Evolutionary conservation across 768 basidiomycete species (phyloP).

Genomic region (Hygrophorus russula): DNA sequence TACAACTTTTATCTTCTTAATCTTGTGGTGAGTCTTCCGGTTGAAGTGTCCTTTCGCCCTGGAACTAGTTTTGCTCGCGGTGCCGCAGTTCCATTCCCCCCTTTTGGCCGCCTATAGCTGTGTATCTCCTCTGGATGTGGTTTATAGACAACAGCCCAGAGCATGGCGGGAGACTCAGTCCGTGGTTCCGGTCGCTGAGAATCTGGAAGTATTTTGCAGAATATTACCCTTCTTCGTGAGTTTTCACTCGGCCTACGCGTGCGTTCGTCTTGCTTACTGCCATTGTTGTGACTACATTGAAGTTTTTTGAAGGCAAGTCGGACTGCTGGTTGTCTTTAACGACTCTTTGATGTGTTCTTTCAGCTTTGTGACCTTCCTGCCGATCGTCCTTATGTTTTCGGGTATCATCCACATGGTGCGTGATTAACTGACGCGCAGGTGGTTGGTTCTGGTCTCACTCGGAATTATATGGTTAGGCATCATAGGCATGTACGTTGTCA

Average conservation of each 20-base stretch:
- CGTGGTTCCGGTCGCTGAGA: conserved; percentile 57
- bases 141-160: conserved; percentile 73
- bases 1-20: conserved; percentile 53
- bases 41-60: background rate
- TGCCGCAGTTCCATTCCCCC: conserved; percentile 1
- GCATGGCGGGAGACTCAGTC: conserved; percentile 54
- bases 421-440: background rate
- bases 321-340: conserved; percentile 7
- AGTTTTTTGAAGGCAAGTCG: conserved; percentile 41
- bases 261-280: conserved; percentile 16
- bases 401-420: conserved; percentile 93
- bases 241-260: conserved; percentile 10
- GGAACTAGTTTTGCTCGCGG: background rate
- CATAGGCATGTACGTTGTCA: conserved; percentile 79
- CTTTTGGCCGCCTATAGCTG: conserved; percentile 66
- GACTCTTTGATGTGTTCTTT: conserved; percentile 9
- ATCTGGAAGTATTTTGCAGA: conserved; percentile 91
- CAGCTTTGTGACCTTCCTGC: conserved; percentile 87
- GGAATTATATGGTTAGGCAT: conserved; percentile 46
- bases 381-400: conserved; percentile 91
- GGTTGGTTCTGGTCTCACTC: background rate
- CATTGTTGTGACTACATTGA: background rate
- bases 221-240: conserved; percentile 84
- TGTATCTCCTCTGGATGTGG: conserved; percentile 71
- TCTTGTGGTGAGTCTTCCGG: conserved; percentile 58